Conservation (phyloP, 331 rosid species). For the Quercus phellos region DNA sequence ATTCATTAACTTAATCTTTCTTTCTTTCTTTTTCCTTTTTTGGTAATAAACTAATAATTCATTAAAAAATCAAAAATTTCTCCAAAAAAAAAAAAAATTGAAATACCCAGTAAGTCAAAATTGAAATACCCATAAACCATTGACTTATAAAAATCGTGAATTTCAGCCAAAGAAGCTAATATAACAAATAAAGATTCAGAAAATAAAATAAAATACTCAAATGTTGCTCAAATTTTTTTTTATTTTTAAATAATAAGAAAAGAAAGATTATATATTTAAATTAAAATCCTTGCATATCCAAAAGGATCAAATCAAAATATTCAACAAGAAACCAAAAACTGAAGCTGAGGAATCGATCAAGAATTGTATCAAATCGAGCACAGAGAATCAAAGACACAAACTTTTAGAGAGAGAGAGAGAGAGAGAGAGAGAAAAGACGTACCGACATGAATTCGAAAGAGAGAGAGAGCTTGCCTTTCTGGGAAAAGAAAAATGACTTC, state of each 20-base stretch:
- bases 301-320: constrained; percentile 7
- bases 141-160: background rate
- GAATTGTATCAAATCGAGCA: constrained; percentile 22
- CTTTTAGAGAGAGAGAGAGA: background rate
- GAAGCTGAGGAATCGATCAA: constrained; percentile 32
- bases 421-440: constrained; percentile 23
- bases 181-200: background rate
- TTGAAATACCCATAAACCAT: background rate
- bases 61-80: background rate
- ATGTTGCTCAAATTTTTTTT: too few species aligned
- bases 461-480: background rate
- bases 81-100: background rate
- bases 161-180: background rate
- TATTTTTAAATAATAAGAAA: too few species aligned
- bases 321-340: background rate
- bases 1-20: background rate
- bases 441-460: constrained; percentile 77
- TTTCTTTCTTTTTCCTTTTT: background rate
- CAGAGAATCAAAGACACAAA: background rate
- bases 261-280: background rate
- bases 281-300: background rate
- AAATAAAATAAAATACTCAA: background rate
- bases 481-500: constrained; percentile 27
- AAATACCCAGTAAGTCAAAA: background rate
- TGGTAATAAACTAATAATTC: background rate